A percentile compares a stretch with the other conserved stretches of the same genome.
Conservation (phyloP, 2,329 filamentous ascomycete genomes). For the Lizonia empirigonia region DNA sequence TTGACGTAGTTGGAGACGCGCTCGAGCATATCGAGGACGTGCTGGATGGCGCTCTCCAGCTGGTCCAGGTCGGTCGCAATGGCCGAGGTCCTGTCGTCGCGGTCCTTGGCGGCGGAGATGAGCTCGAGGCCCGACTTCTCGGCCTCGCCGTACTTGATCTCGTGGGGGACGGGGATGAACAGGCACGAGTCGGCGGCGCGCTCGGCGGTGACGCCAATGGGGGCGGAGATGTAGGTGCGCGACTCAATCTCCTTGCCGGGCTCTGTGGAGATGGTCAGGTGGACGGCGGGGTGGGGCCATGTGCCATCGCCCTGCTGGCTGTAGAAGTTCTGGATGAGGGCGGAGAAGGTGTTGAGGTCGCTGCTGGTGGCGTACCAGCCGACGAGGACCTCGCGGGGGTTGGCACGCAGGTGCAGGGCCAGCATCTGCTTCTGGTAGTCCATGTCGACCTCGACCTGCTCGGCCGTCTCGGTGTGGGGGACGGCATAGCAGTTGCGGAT, state of each 20-base stretch:
- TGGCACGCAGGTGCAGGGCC: constrained; percentile 87
- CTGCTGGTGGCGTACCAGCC: constrained; percentile 98
- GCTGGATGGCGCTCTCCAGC: constrained; percentile 82
- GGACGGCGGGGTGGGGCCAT: constrained; percentile 95
- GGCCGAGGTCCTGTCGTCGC: constrained; percentile 72
- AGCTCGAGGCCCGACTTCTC: constrained; percentile 80
- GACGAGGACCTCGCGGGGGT: constrained; percentile 90
- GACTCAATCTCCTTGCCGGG: constrained; percentile 88
- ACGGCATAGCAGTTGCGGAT: constrained; percentile 97
- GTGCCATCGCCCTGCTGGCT: constrained; percentile 95
- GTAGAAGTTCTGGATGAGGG: constrained; percentile 99
- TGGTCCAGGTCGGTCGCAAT: constrained; percentile 89
- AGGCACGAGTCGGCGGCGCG: constrained; percentile 94
- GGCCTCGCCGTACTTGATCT: constrained; percentile 84
- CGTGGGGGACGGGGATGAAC: constrained; percentile 96
- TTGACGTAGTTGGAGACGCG: constrained; percentile 90
- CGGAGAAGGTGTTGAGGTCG: constrained; percentile 97
- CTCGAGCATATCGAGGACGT: constrained; percentile 87
- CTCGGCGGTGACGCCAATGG: constrained; percentile 93
- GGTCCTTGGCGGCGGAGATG: constrained; percentile 80
- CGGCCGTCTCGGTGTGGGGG: constrained; percentile 95
- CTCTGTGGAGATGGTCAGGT: constrained; percentile 91
- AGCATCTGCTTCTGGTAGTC: constrained; percentile 99
- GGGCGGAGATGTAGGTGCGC: constrained; percentile 91
- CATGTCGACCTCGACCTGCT: constrained; percentile 99